These are phyloP conservation scores for Eragrostis tef DNA, from an alignment of 202 grass and related monocot genomes.

Conservation along the genomic window DNA sequence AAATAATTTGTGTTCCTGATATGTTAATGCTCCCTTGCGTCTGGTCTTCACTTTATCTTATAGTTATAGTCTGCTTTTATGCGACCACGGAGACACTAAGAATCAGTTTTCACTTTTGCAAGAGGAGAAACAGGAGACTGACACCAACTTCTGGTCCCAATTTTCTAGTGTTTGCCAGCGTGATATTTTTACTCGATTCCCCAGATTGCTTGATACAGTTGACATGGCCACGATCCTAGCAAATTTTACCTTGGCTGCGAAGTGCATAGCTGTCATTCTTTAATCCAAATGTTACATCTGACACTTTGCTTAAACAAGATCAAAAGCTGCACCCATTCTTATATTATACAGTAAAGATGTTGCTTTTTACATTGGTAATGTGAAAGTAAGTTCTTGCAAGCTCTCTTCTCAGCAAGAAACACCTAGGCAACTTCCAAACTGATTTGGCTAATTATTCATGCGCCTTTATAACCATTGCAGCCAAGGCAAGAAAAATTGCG, in stretches of 20 bases:
- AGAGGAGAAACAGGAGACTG: background rate
- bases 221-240: conserved; percentile 2
- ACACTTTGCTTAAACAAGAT: background rate
- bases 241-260: conserved; percentile 24
- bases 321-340: conserved; percentile 7
- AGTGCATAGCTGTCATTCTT: background rate
- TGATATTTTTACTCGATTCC: background rate
- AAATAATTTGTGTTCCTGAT: conserved; percentile 1
- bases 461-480: background rate
- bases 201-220: background rate
- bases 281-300: background rate
- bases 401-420: background rate
- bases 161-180: background rate
- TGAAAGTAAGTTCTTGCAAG: background rate
- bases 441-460: background rate
- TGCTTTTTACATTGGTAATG: background rate
- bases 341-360: conserved; percentile 2
- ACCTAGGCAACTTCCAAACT: background rate
- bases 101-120: background rate
- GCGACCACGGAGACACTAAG: background rate
- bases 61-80: background rate
- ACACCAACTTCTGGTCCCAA: background rate
- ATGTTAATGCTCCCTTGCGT: background rate
- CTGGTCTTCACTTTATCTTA: background rate
- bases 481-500: background rate